Evolutionary conservation across 2,329 filamentous ascomycete species (phyloP).

Genomic region (Helminthosporium solani): DNA sequence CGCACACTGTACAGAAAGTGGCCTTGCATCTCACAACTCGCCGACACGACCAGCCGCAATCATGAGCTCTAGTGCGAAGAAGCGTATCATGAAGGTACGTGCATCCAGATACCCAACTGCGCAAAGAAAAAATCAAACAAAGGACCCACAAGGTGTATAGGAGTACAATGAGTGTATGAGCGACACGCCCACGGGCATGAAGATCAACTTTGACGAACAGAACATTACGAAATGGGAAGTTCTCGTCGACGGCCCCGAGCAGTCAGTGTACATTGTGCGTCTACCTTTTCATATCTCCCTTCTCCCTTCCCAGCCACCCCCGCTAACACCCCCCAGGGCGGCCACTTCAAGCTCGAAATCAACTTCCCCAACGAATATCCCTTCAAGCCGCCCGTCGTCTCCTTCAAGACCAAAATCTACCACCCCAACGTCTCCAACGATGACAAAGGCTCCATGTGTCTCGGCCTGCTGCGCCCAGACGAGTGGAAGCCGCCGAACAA

Average conservation of each 20-base stretch:
- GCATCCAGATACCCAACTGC: slow-evolving; percentile 7
- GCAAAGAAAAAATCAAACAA: neutral
- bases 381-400: slow-evolving; percentile 80
- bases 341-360: slow-evolving; percentile 72
- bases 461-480: slow-evolving; percentile 78
- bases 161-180: slow-evolving; percentile 41
- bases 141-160: slow-evolving; percentile 21
- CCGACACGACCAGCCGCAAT: slow-evolving; percentile 17
- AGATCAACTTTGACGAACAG: slow-evolving; percentile 56
- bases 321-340: slow-evolving; percentile 52
- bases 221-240: slow-evolving; percentile 70
- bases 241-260: slow-evolving; percentile 64
- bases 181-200: slow-evolving; percentile 40
- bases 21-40: neutral
- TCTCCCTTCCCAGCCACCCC: neutral
- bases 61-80: slow-evolving; percentile 44
- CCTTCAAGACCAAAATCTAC: slow-evolving; percentile 88
- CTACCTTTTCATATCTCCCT: slow-evolving; percentile 30
- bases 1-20: too few species aligned
- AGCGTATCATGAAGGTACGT: slow-evolving; percentile 50
- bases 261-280: slow-evolving; percentile 65
- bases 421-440: slow-evolving; percentile 95
- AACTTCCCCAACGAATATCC: slow-evolving; percentile 78
- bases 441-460: slow-evolving; percentile 78
- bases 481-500: slow-evolving; percentile 90